Conservation (phyloP, 2,329 filamentous ascomycete genomes). For the Grosmannia huntii region DNA sequence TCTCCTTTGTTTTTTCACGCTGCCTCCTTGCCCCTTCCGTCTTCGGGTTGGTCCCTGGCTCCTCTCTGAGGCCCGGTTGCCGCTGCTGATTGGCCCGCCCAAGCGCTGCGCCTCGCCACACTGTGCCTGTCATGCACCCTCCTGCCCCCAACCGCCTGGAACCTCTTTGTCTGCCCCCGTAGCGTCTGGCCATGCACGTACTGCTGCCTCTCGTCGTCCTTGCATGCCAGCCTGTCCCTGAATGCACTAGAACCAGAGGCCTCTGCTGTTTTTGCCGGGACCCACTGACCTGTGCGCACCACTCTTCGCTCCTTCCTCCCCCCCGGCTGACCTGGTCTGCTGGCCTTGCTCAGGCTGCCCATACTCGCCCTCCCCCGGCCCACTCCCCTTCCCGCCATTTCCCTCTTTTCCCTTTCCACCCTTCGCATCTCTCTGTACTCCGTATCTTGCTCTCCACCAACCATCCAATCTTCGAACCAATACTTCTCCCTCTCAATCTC, state of each 20-base stretch:
- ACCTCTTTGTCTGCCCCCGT: background rate
- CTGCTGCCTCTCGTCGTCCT: too few relatives aligned
- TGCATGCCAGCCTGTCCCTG: too few relatives aligned
- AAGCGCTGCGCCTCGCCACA: background rate
- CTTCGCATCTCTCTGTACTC: background rate
- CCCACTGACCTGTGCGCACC: background rate
- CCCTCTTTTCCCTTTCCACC: background rate
- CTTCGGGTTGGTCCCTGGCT: background rate
- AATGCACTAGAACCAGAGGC: background rate
- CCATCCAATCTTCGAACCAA: background rate
- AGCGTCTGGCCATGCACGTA: background rate
- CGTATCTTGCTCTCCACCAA: slow-evolving; percentile 1
- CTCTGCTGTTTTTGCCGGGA: background rate
- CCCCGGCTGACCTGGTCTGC: background rate
- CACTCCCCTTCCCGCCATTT: background rate
- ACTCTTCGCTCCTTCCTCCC: background rate
- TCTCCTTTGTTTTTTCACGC: too few relatives aligned
- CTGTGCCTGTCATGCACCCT: background rate
- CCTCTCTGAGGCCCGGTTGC: background rate
- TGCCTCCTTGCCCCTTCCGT: background rate
- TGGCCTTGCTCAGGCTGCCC: background rate
- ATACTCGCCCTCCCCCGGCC: background rate
- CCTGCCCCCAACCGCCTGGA: background rate
- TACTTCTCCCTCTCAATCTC: background rate
- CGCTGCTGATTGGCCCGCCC: background rate